Evolutionary conservation across 192 early-diverging fungal species (phyloP).

Genomic region (Linnemannia schmuckeri): DNA sequence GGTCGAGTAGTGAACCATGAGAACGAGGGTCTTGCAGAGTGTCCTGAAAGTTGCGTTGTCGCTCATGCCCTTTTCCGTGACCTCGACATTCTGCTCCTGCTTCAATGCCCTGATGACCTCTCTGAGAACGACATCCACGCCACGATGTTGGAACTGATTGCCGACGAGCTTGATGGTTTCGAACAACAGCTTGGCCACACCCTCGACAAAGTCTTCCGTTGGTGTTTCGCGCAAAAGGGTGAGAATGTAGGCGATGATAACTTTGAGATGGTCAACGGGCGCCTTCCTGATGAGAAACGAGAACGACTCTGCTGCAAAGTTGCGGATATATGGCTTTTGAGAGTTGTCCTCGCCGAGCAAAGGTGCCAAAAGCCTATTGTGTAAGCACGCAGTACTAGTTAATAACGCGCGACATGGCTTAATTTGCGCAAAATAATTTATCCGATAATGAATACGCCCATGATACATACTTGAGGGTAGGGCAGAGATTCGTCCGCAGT

Average conservation of each 20-base stretch:
- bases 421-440: neutral
- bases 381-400: neutral
- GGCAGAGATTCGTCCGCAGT: conserved; percentile 75
- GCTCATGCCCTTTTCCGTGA: conserved; percentile 33
- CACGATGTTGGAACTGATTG: conserved; percentile 64
- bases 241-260: conserved; percentile 75
- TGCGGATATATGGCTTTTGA: conserved; percentile 82
- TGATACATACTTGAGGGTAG: conserved; percentile 75
- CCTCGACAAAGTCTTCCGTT: conserved; percentile 73
- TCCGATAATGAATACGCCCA: neutral
- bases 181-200: conserved; percentile 84
- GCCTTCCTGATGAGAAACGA: conserved; percentile 90
- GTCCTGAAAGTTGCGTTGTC: conserved; percentile 51
- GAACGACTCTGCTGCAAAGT: conserved; percentile 94
- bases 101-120: conserved; percentile 52
- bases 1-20: conserved; percentile 65
- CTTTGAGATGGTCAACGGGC: conserved; percentile 67
- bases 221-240: conserved; percentile 61
- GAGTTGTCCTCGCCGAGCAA: conserved; percentile 75
- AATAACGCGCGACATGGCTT: neutral
- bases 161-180: conserved; percentile 83
- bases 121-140: conserved; percentile 59
- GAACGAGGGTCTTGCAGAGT: conserved; percentile 62
- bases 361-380: conserved; percentile 73
- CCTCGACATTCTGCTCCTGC: conserved; percentile 44